These are phyloP conservation scores for Scedosporium minutisporum DNA, from an alignment of 2,329 filamentous ascomycete species.

Conservation along the genomic window DNA sequence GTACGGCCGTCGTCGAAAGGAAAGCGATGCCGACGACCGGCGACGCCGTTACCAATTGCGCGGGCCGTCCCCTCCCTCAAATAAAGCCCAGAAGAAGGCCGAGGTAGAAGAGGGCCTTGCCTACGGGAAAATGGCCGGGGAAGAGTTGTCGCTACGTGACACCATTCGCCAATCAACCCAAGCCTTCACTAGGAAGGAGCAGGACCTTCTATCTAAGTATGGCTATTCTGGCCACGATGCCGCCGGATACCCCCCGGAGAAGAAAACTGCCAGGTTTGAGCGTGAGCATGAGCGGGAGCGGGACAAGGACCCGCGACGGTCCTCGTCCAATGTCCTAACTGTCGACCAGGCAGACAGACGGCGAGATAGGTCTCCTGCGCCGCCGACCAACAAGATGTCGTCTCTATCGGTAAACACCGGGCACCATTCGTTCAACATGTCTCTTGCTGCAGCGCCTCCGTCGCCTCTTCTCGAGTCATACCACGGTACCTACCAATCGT, in stretches of 20 bases:
- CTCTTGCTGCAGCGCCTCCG: constrained; percentile 52
- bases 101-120: background rate
- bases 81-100: background rate
- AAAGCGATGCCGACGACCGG: background rate
- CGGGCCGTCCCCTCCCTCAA: background rate
- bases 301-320: constrained; percentile 23
- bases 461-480: constrained; percentile 89
- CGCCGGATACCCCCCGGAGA: background rate
- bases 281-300: background rate
- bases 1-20: background rate
- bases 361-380: constrained; percentile 36
- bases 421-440: constrained; percentile 27
- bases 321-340: constrained; percentile 29
- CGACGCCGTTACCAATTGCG: constrained; percentile 12
- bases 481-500: constrained; percentile 84
- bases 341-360: constrained; percentile 28
- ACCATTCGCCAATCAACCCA: background rate
- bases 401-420: constrained; percentile 40
- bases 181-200: background rate
- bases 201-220: background rate
- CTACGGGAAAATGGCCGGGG: background rate
- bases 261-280: background rate
- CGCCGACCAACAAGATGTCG: constrained; percentile 41
- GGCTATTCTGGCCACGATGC: background rate
- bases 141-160: background rate